A percentile compares a stretch with the other conserved stretches of the same genome.
These are phyloP conservation scores for Neofusicoccum sp. DNA, from an alignment of 2,329 filamentous ascomycete genomes.

Conservation along the genomic window DNA sequence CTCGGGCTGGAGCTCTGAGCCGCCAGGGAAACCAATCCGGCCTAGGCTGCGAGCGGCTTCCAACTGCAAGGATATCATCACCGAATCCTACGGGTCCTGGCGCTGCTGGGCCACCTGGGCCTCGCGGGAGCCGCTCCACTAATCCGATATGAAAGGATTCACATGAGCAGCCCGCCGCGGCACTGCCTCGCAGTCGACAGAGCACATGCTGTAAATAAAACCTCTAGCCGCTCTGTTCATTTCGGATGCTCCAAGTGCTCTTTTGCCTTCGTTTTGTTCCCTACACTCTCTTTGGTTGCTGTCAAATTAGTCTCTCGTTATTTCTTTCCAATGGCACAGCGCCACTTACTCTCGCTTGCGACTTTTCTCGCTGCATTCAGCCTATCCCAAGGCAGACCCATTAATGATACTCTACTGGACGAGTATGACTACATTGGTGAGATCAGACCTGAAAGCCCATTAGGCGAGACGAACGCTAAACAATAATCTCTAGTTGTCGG, in stretches of 20 bases:
- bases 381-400: not conserved
- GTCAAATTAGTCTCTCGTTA: not conserved
- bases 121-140: not conserved
- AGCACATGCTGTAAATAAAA: not conserved
- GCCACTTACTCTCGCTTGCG: not conserved
- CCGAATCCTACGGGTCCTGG: too few species aligned
- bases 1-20: not conserved
- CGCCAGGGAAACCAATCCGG: not conserved
- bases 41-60: not conserved
- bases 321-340: not conserved
- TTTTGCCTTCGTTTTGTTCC: not conserved
- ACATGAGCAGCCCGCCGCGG: not conserved
- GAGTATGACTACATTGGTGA: slow-evolving; percentile 17
- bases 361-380: not conserved
- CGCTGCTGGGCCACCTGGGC: not conserved
- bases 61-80: not conserved
- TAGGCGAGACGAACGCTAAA: not conserved
- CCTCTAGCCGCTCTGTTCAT: not conserved
- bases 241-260: not conserved
- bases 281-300: not conserved
- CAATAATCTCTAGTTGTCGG: not conserved
- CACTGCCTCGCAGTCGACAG: not conserved
- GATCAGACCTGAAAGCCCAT: not conserved
- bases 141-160: not conserved
- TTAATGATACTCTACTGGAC: slow-evolving; percentile 4